Evolutionary conservation across 139 green algal species (phyloP).

Genomic region (Chlamydomonas sp.): DNA sequence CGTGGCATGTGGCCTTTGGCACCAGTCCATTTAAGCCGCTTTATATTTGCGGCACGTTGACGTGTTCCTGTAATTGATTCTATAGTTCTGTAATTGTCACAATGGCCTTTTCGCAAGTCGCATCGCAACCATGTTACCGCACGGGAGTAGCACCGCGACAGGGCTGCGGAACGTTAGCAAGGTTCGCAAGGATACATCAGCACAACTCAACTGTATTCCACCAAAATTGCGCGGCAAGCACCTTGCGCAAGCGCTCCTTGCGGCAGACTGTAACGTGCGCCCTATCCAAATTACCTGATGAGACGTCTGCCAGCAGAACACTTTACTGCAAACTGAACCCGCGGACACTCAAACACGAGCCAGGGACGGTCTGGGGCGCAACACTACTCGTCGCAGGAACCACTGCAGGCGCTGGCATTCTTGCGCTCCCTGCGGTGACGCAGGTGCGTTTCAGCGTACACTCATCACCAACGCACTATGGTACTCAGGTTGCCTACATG

Average conservation of each 20-base stretch:
- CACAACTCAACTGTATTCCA: too few relatives aligned
- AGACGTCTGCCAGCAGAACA: not conserved
- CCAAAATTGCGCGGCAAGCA: not conserved
- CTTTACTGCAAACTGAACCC: constrained; percentile 61
- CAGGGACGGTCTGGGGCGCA: constrained; percentile 53
- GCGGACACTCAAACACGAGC: constrained; percentile 50
- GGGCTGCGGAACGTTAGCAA: too few relatives aligned
- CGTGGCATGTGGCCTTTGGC: too few relatives aligned
- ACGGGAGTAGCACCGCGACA: too few relatives aligned
- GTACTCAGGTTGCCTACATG: not conserved
- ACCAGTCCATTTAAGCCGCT: not conserved
- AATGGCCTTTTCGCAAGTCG: too few relatives aligned
- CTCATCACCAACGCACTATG: too few relatives aligned
- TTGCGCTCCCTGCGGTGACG: constrained; percentile 72
- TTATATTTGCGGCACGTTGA: not conserved
- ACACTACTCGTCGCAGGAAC: constrained; percentile 67
- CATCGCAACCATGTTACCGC: too few relatives aligned
- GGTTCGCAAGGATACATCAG: too few relatives aligned
- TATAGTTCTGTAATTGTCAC: too few relatives aligned
- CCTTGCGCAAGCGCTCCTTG: not conserved
- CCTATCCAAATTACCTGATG: too few relatives aligned
- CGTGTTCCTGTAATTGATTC: not conserved
- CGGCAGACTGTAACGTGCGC: not conserved
- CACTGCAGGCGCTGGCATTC: constrained; percentile 77
- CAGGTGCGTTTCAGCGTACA: not conserved